phyloP scores from a whole-genome alignment of 805 yeast genomes.

The Schizosaccharomyces pombe region DNA sequence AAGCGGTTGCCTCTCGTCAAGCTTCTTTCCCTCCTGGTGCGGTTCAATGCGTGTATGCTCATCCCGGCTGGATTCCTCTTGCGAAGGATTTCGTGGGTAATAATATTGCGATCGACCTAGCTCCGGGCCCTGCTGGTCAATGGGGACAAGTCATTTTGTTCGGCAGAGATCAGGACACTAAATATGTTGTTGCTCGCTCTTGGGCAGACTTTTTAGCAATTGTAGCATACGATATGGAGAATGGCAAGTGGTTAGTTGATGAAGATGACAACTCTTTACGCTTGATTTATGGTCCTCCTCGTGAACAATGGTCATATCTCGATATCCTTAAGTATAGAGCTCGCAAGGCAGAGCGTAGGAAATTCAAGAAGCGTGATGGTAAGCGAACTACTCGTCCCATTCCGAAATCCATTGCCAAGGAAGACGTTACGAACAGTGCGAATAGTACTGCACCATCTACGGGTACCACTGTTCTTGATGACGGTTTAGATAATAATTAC shows the following conservation, averaged over 20 bases:
- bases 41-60: conserved; percentile 59
- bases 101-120: conserved; percentile 72
- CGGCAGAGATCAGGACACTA: conserved; percentile 84
- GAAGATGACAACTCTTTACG: conserved; percentile 18
- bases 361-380: neutral
- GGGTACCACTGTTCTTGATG: neutral
- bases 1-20: conserved; percentile 16
- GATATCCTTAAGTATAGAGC: neutral
- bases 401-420: neutral
- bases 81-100: conserved; percentile 77
- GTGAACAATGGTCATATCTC: conserved; percentile 1
- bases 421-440: neutral
- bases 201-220: conserved; percentile 73
- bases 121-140: conserved; percentile 53
- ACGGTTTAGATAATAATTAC: too few relatives aligned
- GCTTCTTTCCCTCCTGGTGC: conserved; percentile 56
- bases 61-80: conserved; percentile 76
- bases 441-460: neutral
- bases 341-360: neutral
- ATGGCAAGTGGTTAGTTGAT: conserved; percentile 53
- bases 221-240: conserved; percentile 71
- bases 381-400: neutral
- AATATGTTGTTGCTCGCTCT: conserved; percentile 61
- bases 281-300: conserved; percentile 2
- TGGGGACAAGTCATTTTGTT: conserved; percentile 83